Evolutionary conservation across 2,329 filamentous ascomycete genomes (phyloP).

Genomic region (Bipolaris sorokiniana): DNA sequence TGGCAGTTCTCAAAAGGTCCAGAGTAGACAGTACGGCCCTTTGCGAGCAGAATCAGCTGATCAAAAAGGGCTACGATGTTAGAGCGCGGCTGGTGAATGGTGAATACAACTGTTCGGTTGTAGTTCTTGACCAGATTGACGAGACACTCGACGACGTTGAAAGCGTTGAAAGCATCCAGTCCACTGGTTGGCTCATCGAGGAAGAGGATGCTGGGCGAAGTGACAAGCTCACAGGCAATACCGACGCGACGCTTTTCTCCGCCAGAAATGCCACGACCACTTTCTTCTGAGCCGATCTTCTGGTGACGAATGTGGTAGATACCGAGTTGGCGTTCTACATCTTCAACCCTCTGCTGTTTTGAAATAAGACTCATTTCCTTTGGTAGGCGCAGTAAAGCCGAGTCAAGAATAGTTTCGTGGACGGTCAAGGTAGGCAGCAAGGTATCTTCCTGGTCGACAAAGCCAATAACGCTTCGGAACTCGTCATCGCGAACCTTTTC

Average conservation of each 20-base stretch:
- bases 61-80: slow-evolving; percentile 99
- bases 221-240: slow-evolving; percentile 97
- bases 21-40: slow-evolving; percentile 90
- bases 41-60: slow-evolving; percentile 85
- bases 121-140: slow-evolving; percentile 95
- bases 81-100: slow-evolving; percentile 95
- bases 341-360: slow-evolving; percentile 90
- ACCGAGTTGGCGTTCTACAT: slow-evolving; percentile 94
- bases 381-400: slow-evolving; percentile 88
- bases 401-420: slow-evolving; percentile 96
- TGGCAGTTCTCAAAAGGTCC: slow-evolving; percentile 89
- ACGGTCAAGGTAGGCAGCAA: slow-evolving; percentile 96
- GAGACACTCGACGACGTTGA: slow-evolving; percentile 95
- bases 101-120: slow-evolving; percentile 96
- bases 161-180: slow-evolving; percentile 94
- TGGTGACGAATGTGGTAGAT: slow-evolving; percentile 95
- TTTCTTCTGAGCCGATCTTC: slow-evolving; percentile 94
- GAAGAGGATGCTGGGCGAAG: slow-evolving; percentile 95
- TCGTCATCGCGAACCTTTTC: slow-evolving; percentile 84
- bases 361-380: slow-evolving; percentile 83
- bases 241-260: slow-evolving; percentile 96
- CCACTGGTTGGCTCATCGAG: slow-evolving; percentile 97
- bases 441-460: slow-evolving; percentile 97
- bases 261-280: slow-evolving; percentile 92
- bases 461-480: slow-evolving; percentile 91